These are phyloP conservation scores for Ilyonectria sp. DNA, from an alignment of 2,329 filamentous ascomycete genomes.

Conservation along the genomic window DNA sequence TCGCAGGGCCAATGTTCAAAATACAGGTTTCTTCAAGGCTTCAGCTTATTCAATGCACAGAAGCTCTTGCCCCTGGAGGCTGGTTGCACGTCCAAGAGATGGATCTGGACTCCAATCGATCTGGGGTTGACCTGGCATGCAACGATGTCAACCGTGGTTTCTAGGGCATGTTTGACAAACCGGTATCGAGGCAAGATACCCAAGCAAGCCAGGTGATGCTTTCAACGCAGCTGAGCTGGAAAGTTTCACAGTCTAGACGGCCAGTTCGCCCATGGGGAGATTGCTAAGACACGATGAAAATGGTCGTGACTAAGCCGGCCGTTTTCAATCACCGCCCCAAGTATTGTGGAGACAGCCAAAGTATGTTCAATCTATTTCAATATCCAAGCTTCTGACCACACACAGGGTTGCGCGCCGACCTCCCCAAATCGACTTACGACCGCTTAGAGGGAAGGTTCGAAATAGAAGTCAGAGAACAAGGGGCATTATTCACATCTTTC, in stretches of 20 bases:
- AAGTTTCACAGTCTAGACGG: neutral
- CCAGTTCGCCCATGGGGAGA: slow-evolving; percentile 28
- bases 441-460: slow-evolving; percentile 28
- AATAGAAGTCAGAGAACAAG: slow-evolving; percentile 21
- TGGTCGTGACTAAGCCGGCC: neutral
- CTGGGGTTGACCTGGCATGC: slow-evolving; percentile 13
- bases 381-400: neutral
- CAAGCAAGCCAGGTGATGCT: neutral
- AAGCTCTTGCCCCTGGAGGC: slow-evolving; percentile 23
- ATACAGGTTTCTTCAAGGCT: accelerated
- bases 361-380: neutral
- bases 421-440: slow-evolving; percentile 11
- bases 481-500: slow-evolving; percentile 20
- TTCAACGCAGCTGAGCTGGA: slow-evolving; percentile 10
- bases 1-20: neutral
- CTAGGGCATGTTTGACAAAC: slow-evolving; percentile 26
- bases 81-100: slow-evolving; percentile 33
- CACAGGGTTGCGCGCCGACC: slow-evolving; percentile 8
- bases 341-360: slow-evolving; percentile 9
- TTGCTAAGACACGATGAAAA: neutral
- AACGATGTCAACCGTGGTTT: slow-evolving; percentile 21
- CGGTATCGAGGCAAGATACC: slow-evolving; percentile 14
- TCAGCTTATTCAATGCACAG: neutral
- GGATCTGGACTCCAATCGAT: too few species aligned
- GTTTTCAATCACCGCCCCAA: slow-evolving; percentile 27